Conservation (phyloP, 2,329 filamentous ascomycete genomes). For the Aureobasidium sp. region DNA sequence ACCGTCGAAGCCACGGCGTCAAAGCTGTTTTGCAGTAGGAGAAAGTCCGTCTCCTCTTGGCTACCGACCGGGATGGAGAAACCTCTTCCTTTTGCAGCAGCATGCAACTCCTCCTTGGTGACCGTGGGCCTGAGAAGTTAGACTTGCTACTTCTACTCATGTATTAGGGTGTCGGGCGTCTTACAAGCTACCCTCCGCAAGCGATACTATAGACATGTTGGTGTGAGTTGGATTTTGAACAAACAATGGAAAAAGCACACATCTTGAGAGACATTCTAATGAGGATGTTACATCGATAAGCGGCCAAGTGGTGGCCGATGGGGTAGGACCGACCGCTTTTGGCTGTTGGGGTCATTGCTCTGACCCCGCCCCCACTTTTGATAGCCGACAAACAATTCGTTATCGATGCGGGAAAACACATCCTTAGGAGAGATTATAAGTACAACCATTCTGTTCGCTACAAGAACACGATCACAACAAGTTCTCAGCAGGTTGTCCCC, state of each 20-base stretch:
- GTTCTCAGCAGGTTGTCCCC: not conserved
- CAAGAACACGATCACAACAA: no score
- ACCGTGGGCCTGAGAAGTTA: conserved; percentile 20
- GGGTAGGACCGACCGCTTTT: not conserved
- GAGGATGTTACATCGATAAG: not conserved
- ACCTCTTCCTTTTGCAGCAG: conserved; percentile 21
- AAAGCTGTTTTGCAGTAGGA: conserved; percentile 26
- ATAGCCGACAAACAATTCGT: not conserved
- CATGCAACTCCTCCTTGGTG: conserved; percentile 22
- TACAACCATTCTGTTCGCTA: not conserved
- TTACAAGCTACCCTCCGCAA: conserved; percentile 21
- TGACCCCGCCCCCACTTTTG: not conserved
- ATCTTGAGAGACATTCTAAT: not conserved
- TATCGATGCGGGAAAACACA: not conserved
- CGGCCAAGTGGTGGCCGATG: conserved; percentile 1
- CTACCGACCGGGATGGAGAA: conserved; percentile 22
- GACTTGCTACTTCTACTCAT: not conserved
- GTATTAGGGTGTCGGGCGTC: not conserved
- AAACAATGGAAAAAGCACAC: not conserved
- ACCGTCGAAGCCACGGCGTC: conserved; percentile 20
- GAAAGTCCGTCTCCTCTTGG: conserved; percentile 22
- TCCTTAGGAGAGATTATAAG: not conserved
- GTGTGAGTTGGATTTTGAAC: not conserved
- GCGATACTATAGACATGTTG: conserved; percentile 26
- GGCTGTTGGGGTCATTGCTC: not conserved